Conservation (phyloP, 805 yeast genomes). For the Hanseniaspora guilliermondii region DNA sequence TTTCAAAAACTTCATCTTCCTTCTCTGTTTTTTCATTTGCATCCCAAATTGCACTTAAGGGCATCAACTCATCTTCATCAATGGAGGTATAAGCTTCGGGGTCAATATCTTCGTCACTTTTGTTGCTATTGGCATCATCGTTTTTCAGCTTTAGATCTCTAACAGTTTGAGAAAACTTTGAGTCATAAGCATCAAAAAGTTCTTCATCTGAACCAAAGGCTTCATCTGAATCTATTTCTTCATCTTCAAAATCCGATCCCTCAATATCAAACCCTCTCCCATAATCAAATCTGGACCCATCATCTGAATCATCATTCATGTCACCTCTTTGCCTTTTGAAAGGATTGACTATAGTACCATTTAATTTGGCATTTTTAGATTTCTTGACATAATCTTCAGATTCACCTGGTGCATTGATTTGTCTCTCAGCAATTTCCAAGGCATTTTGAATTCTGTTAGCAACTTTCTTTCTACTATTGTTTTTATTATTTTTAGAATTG, state of each 20-base stretch:
- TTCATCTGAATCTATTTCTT: constrained; percentile 73
- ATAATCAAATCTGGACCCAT: constrained; percentile 4
- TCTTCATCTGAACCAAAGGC: constrained; percentile 77
- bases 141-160: constrained; percentile 40
- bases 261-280: constrained; percentile 24
- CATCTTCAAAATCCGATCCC: constrained; percentile 38
- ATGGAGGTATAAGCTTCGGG: constrained; percentile 60
- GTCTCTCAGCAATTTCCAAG: constrained; percentile 38
- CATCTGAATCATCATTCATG: constrained; percentile 14
- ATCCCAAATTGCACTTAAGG: constrained; percentile 85
- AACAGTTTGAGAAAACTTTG: constrained; percentile 56
- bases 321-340: constrained; percentile 19
- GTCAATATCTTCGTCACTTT: constrained; percentile 33
- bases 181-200: constrained; percentile 43
- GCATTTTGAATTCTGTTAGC: constrained; percentile 37
- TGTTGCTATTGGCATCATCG: constrained; percentile 21
- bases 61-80: constrained; percentile 62
- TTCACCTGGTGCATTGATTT: constrained; percentile 26
- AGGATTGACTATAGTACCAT: constrained; percentile 32
- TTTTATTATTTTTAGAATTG: constrained; percentile 8
- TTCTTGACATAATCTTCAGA: constrained; percentile 26
- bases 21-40: constrained; percentile 46
- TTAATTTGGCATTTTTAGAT: constrained; percentile 21
- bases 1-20: constrained; percentile 16
- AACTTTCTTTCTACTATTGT: constrained; percentile 9